Evolutionary conservation across 2,329 filamentous ascomycete species (phyloP).

Genomic region (Talaromyces sp.): DNA sequence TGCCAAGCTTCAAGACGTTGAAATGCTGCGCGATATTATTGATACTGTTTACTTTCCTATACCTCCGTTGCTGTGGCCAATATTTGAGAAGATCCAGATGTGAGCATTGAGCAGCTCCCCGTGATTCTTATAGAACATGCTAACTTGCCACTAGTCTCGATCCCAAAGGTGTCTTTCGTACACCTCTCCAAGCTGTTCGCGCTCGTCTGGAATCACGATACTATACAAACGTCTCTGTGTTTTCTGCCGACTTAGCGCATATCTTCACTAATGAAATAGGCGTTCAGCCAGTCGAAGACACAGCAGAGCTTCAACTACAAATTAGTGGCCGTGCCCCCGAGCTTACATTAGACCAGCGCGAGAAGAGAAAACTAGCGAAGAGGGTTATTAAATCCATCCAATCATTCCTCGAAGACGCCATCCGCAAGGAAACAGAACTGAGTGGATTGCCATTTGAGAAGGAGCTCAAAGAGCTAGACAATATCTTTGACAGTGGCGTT

Average conservation of each 20-base stretch:
- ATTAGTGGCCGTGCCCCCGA: slow-evolving; percentile 47
- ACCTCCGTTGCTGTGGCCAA: slow-evolving; percentile 67
- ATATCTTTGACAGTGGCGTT: slow-evolving; percentile 65
- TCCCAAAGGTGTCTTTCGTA: slow-evolving; percentile 52
- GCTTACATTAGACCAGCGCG: slow-evolving; percentile 63
- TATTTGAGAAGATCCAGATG: slow-evolving; percentile 75
- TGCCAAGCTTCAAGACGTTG: slow-evolving; percentile 70
- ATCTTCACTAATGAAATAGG: slow-evolving; percentile 55
- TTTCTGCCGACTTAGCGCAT: slow-evolving; percentile 55
- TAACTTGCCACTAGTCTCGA: slow-evolving; percentile 39
- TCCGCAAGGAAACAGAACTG: slow-evolving; percentile 78
- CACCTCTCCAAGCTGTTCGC: slow-evolving; percentile 53
- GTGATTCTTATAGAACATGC: slow-evolving; percentile 9
- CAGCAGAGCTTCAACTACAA: slow-evolving; percentile 48
- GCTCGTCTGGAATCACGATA: slow-evolving; percentile 53
- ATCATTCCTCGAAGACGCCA: slow-evolving; percentile 68
- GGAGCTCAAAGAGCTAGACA: slow-evolving; percentile 69
- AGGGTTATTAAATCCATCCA: slow-evolving; percentile 82
- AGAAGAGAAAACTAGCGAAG: slow-evolving; percentile 80
- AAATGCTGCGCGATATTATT: slow-evolving; percentile 73
- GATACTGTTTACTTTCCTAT: slow-evolving; percentile 92
- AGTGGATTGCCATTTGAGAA: slow-evolving; percentile 65
- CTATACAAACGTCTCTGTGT: slow-evolving; percentile 59
- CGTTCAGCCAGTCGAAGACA: slow-evolving; percentile 45
- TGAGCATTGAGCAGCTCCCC: slow-evolving; percentile 49